Base-by-base conservation (phyloP, 345 rosid genomes). In the Salix arbutifolia region DNA sequence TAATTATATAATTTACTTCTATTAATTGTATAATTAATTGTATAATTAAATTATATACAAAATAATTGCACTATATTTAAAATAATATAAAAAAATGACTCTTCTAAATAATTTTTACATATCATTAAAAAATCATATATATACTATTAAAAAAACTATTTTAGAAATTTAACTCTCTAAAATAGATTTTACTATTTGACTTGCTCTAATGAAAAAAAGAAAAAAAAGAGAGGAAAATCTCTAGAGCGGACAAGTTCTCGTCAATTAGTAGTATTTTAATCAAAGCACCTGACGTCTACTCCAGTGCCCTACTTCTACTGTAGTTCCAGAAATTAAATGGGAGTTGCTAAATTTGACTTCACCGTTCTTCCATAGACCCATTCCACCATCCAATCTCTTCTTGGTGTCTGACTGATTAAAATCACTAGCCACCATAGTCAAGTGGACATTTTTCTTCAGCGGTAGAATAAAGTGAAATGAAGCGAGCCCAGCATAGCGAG, bases 281-380 rank as follows among this genome's bases (percentile, higher is more conserved):
- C 74, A 42, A 26, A 66, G 62, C 64, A 58, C 12, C 28, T 10
- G 26, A 23, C 14, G 28, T 1, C 12, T 9, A 9, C 4, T 58
- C 62, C 13, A n/a, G 62, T n/a, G 62, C 62, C 62, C 5, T 70
- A 50, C 70, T 31, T 35, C 66, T 31, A 21, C 62, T 18, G 26
- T 17, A 4, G 74, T 68, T 66, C 74, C 79, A 40, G 58, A 33
- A 48, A 69, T 75, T 71, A 75, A 72, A 70, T 79, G 77, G 79
- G 77, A 72, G 81, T 73, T 69, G 79, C 82, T 71, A 83, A 18
- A 21, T 75, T 81, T 79, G 79, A 56, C 84, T 58, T 50, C 6
- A 44, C 1, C 74, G 50, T 23, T 58, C 14, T 58, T n/a, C 26
- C 70, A 35, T 31, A 6, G 75, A 64, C 66, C 73, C 65, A 58